Evolutionary conservation across 306 rosid genomes (phyloP).

Genomic region (Trifolium pratense): DNA sequence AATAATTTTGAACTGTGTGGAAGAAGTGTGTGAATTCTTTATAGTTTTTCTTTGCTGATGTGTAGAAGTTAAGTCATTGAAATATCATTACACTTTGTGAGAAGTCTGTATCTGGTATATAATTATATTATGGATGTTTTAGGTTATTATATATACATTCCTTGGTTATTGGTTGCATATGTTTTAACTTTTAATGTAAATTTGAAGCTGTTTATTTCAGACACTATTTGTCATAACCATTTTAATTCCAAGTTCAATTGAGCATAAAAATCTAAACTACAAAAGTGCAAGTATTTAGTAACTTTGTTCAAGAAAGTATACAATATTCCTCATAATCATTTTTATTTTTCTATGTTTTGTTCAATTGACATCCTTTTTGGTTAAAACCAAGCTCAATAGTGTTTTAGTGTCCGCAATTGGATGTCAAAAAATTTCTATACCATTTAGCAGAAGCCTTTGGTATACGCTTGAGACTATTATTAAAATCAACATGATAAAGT

Average conservation of each 20-base stretch:
- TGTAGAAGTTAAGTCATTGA: slow-evolving; percentile 49
- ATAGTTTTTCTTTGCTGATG: slow-evolving; percentile 35
- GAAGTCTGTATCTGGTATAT: slow-evolving; percentile 49
- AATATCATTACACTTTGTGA: slow-evolving; percentile 33
- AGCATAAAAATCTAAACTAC: not conserved
- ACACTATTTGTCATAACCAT: no score
- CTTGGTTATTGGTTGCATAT: slow-evolving; percentile 28
- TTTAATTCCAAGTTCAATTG: no score
- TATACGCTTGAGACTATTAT: slow-evolving; percentile 28
- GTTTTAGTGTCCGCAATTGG: not conserved
- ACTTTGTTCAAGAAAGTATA: no score
- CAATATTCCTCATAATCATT: no score
- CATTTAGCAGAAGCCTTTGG: slow-evolving; percentile 25
- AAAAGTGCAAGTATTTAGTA: not conserved
- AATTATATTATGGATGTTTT: slow-evolving; percentile 38
- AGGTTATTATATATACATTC: slow-evolving; percentile 23
- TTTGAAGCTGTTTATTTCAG: slow-evolving; percentile 24
- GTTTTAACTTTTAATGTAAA: slow-evolving; percentile 35
- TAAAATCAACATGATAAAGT: slow-evolving; percentile 40
- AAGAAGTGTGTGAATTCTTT: slow-evolving; percentile 55
- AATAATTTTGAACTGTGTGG: slow-evolving; percentile 47
- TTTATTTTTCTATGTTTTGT: no score
- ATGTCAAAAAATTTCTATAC: slow-evolving; percentile 2
- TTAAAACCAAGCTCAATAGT: not conserved
- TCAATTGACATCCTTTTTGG: not conserved